Evolutionary conservation across 208 protist genomes (phyloP).

Genomic region (Wallacemonas sp.): DNA sequence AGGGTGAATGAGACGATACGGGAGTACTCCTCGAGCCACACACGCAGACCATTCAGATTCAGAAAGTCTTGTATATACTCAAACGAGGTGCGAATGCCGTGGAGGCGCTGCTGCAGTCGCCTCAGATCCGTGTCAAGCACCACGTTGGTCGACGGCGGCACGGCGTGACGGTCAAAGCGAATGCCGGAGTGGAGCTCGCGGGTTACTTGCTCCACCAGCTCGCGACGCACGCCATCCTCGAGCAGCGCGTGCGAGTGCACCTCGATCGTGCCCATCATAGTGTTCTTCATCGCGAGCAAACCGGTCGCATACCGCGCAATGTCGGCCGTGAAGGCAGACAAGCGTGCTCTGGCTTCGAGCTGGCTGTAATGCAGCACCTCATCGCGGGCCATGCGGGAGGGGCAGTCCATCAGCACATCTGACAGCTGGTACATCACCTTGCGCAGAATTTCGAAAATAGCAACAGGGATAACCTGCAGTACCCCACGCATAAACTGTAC

Average conservation of each 20-base stretch:
- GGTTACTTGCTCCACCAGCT: constrained; percentile 87
- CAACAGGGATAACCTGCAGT: constrained; percentile 95
- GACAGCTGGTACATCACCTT: constrained; percentile 95
- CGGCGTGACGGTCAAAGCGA: constrained; percentile 49
- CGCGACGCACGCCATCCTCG: constrained; percentile 97
- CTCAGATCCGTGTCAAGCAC: constrained; percentile 77
- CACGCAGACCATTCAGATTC: constrained; percentile 95
- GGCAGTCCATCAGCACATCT: constrained; percentile 67
- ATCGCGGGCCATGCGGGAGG: constrained; percentile 62
- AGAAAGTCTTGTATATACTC: constrained; percentile 99
- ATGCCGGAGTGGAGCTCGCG: constrained; percentile 71
- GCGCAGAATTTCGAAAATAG: constrained; percentile 95
- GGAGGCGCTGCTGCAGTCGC: constrained; percentile 70
- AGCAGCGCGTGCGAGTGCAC: constrained; percentile 96
- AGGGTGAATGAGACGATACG: constrained; percentile 97
- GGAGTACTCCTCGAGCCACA: constrained; percentile 97
- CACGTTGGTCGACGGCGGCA: constrained; percentile 28
- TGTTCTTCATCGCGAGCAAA: constrained; percentile 98
- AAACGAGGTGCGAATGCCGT: constrained; percentile 93
- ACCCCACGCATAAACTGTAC: constrained; percentile 93
- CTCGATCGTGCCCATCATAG: constrained; percentile 96
- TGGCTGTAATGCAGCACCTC: constrained; percentile 89
- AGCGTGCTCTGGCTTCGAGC: constrained; percentile 81
- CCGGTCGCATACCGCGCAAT: constrained; percentile 95
- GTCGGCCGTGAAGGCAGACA: constrained; percentile 90